Conservation (phyloP, 331 rosid species). For the Rhamnella rubrinervis region DNA sequence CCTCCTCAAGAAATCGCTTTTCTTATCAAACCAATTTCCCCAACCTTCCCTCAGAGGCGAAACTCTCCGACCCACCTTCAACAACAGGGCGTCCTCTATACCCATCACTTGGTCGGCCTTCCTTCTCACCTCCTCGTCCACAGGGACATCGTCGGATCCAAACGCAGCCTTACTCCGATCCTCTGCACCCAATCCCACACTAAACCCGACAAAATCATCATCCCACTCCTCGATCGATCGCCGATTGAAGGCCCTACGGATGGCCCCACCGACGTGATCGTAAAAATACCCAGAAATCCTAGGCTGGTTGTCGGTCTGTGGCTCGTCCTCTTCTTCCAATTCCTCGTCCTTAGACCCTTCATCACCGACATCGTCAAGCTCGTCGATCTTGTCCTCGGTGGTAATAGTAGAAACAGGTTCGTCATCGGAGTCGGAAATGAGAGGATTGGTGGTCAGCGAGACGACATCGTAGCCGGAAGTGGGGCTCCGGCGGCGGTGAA, state of each 20-base stretch:
- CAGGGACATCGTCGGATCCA: slow-evolving; percentile 73
- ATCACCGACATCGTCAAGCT: slow-evolving; percentile 56
- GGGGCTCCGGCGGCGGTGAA: slow-evolving; percentile 16
- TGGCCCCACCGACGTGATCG: slow-evolving; percentile 64
- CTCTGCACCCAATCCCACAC: slow-evolving; percentile 28
- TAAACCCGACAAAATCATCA: slow-evolving; percentile 41
- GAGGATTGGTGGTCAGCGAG: slow-evolving; percentile 36
- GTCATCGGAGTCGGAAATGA: slow-evolving; percentile 42
- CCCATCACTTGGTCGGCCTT: slow-evolving; percentile 32
- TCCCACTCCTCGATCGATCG: slow-evolving; percentile 50
- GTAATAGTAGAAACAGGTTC: slow-evolving; percentile 1
- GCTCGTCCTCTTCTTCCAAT: slow-evolving; percentile 52
- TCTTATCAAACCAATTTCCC: slow-evolving; percentile 95
- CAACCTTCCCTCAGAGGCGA: slow-evolving; percentile 74
- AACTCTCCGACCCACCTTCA: slow-evolving; percentile 46
- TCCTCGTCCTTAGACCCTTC: slow-evolving; percentile 30
- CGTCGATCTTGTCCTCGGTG: slow-evolving; percentile 73
- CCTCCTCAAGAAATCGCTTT: slow-evolving; percentile 55
- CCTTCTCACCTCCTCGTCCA: slow-evolving; percentile 50
- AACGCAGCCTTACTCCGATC: slow-evolving; percentile 60
- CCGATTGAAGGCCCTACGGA: slow-evolving; percentile 52
- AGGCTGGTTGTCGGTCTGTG: slow-evolving; percentile 27
- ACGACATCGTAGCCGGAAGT: slow-evolving; percentile 13
- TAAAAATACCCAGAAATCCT: slow-evolving; percentile 52
- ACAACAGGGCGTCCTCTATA: slow-evolving; percentile 65